Base-by-base conservation (phyloP, 176 grass and related monocot genomes). In the Oryza officinalis region DNA sequence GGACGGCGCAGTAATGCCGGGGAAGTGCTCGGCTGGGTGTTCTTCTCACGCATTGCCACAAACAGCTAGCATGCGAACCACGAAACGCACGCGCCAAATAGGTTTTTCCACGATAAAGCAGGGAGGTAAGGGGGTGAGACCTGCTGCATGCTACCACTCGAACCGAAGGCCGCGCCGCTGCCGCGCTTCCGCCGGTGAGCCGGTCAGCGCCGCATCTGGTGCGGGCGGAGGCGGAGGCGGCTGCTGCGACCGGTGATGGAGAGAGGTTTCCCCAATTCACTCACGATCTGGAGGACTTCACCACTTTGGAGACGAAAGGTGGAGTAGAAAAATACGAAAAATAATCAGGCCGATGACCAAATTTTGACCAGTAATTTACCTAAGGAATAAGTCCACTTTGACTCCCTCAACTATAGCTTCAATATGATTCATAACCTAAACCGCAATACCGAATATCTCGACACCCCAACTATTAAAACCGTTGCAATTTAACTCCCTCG, bases 31-130 rank as follows among this genome's bases (percentile, higher is more conserved):
- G 31, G 45, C 38, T 12, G 1, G 6, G 4, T 28, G 26, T 32
- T 52, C 59, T 32, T 60, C 33, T 26, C 67, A 83, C 60, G 75
- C 80, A 72, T 88, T 88, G 83, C 59, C 26, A 9, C 86, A 10
- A 88, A 79, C 75, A 88, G 59, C 45, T 88, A 31, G 26, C 74
- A 8, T 32, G 80, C 73, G 40, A 41, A 20, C 49, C 49, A 23
- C 54, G 15, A 18, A 14, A n/a, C 45, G 57, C 27, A 22, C 41
- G 32, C 77, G 1, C 40, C n/a, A 49, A 67, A 15, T 3, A 8
- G 25, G 37, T 38, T 32, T 26, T 30, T 66, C 17, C n/a, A 18
- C 28, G 66, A 43, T 9, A 54, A 26, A 67, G 15, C 6, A 28
- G 18, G 35, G 1, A 22, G 20, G 8, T 5, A 20, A 40, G 22